phyloP scores from a whole-genome alignment of 108 stramenopile genomes.

The Bacterosira constricta region DNA sequence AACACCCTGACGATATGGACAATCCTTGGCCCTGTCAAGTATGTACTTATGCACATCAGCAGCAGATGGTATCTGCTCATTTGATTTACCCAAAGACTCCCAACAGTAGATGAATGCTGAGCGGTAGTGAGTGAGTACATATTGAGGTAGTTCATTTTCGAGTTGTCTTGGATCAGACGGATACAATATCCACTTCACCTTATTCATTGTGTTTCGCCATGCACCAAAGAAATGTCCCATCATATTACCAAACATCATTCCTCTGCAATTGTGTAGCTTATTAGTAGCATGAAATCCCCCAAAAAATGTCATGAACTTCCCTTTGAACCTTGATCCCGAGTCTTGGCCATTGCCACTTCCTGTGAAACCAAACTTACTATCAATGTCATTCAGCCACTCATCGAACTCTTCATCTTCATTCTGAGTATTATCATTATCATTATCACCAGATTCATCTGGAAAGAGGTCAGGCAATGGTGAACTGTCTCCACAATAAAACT shows the following conservation, averaged over 20 bases:
- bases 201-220: not conserved
- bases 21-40: conserved; percentile 1
- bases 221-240: not conserved
- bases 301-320: conserved; percentile 2
- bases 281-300: conserved; percentile 1
- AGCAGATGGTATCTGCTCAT: not conserved
- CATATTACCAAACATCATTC: conserved; percentile 8
- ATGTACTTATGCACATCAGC: conserved; percentile 12
- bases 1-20: not conserved
- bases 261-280: conserved; percentile 13
- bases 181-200: not conserved
- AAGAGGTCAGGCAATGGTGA: not conserved
- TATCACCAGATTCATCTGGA: no score
- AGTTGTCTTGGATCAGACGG: conserved; percentile 7
- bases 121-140: conserved; percentile 1
- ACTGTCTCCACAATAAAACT: not conserved
- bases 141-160: conserved; percentile 5
- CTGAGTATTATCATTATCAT: no score
- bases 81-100: not conserved
- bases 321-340: not conserved
- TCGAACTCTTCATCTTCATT: no score
- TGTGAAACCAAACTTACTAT: no score
- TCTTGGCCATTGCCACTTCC: not conserved
- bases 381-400: no score
- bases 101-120: conserved; percentile 12